Evolutionary conservation across 495 filamentous ascomycete genomes (phyloP), one percentile per base, ranked within the genome.

Genomic region (Penicillium waksmanii): DNA sequence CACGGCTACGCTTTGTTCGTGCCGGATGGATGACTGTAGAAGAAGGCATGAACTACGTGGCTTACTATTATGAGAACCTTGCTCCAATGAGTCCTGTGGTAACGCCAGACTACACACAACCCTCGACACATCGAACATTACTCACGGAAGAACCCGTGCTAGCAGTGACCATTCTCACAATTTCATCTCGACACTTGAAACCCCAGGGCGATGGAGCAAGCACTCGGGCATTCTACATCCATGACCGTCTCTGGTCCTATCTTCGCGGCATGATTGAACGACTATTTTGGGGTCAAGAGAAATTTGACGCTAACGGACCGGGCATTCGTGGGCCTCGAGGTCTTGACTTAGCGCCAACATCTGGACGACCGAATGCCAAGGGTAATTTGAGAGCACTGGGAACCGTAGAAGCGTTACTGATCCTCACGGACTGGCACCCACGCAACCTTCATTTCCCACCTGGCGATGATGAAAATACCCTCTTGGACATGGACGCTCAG

Each of bases 351-450:
- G 85, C 82, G 1, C 83, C 82, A 61, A 85, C 83, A 3, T 83
- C 85, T 15, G 81, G 73, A 34, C 73, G 67, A 51, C 62, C 70
- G n/a, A 71, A 63, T 44, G 68, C 61, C 9, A 91, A 88, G 72
- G 92, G 94, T 34, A 88, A 89, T 57, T 79, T 98, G 40, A 83
- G 95, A 40, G 96, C 93, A 1, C 77, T 98, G 6, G 95, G 95
- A 4, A 97, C 95, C 0, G 89, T 98, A 47, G 96, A 98, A 77
- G 93, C 91, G 18, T 74, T 98, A 23, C 84, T 98, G 78, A 88
- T 98, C 31, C 78, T 98, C 48, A 97, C 93, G 10, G 95, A 98
- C 64, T 98, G 95, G 92, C 95, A 98, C 73, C 96, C 96, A 13
- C 83, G 93, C 5, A 92, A 93, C 33, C 84, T 98, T 46, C 96